These are phyloP conservation scores for Fremontodendron californicum DNA, from an alignment of 345 rosid species.

Conservation along the genomic window DNA sequence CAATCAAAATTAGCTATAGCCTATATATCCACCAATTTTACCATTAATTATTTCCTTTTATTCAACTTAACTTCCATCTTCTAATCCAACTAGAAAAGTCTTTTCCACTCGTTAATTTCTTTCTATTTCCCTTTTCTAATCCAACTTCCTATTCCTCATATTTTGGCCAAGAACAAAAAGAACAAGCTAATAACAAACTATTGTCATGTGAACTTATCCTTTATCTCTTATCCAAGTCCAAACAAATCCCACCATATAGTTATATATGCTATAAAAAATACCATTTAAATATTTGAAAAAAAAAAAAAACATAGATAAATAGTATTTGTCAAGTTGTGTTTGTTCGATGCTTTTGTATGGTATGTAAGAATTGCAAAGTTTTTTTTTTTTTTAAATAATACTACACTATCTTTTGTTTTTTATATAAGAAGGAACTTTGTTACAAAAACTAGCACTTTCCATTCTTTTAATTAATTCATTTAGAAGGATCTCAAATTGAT, in stretches of 20 bases:
- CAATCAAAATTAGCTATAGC: too few relatives aligned
- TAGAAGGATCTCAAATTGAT: too few relatives aligned
- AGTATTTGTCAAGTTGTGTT: neutral
- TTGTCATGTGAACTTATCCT: slow-evolving; percentile 9
- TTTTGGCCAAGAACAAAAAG: too few relatives aligned
- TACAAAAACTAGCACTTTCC: too few relatives aligned
- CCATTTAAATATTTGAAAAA: neutral
- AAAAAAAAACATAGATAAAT: neutral
- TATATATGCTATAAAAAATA: neutral
- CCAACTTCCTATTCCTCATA: neutral
- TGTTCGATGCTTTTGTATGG: neutral
- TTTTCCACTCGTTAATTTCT: too few relatives aligned
- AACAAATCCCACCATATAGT: neutral
- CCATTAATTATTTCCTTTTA: too few relatives aligned
- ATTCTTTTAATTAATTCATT: too few relatives aligned
- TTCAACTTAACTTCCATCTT: too few relatives aligned
- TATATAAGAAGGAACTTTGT: neutral
- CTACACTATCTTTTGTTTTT: neutral
- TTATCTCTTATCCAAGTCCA: neutral
- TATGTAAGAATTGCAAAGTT: neutral
- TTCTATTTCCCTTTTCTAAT: neutral
- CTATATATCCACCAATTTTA: too few relatives aligned
- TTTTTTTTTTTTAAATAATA: neutral
- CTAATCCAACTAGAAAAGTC: too few relatives aligned
- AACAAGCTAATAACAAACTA: neutral